Percentiles rank a stretch among this genome's conserved stretches.
These are phyloP conservation scores for Filobasidium floriforme DNA, from an alignment of 768 basidiomycete species.

Conservation along the genomic window DNA sequence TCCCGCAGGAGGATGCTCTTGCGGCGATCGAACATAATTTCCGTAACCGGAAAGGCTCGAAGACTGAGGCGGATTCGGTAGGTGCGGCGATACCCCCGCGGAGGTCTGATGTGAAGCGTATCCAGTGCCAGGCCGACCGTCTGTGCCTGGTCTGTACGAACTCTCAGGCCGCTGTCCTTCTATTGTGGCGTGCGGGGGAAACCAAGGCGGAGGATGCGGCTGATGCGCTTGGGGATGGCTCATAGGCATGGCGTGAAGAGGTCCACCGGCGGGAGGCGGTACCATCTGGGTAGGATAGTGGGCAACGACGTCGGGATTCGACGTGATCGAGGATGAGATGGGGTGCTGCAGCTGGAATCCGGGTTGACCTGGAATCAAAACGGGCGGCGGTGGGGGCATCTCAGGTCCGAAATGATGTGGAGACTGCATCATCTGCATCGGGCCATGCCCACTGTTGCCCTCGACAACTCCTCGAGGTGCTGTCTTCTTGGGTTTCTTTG, in stretches of 20 bases:
- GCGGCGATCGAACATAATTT: background rate
- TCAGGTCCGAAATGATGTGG: background rate
- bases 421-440: background rate
- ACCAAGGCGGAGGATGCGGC: background rate
- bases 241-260: background rate
- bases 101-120: background rate
- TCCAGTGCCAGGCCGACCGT: background rate
- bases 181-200: background rate
- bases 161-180: background rate
- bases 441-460: background rate
- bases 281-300: background rate
- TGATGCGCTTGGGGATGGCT: background rate
- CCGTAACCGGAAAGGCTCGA: background rate
- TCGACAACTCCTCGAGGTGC: background rate
- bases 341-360: slow-evolving; percentile 2
- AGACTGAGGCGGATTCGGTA: background rate
- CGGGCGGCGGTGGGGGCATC: background rate
- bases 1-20: background rate
- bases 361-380: background rate
- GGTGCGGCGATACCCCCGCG: background rate
- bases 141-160: background rate
- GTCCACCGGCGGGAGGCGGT: background rate
- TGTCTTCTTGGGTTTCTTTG: background rate
- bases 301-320: background rate
- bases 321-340: background rate